A percentile compares a stretch with the other conserved stretches of the same genome.
These are phyloP conservation scores for Chrysanthemum seticuspe DNA, from an alignment of 129 eudicot species.

Conservation along the genomic window DNA sequence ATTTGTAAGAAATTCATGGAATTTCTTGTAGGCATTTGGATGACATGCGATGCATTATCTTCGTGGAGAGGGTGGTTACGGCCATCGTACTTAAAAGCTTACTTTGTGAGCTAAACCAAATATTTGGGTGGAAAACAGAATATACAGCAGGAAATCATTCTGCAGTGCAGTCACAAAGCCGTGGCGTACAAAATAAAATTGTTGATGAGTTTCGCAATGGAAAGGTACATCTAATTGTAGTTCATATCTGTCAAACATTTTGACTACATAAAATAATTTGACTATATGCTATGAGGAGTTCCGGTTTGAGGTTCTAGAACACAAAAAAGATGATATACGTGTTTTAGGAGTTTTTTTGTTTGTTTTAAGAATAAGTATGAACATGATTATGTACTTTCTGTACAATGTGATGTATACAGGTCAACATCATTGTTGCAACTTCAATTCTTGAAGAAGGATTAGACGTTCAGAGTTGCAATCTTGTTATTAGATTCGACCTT, in stretches of 20 bases:
- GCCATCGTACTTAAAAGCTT: slow-evolving; percentile 65
- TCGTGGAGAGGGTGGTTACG: slow-evolving; percentile 78
- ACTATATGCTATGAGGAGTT: no score
- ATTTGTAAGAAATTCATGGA: not conserved
- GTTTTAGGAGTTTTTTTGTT: not conserved
- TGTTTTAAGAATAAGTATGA: not conserved
- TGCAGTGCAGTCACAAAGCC: slow-evolving; percentile 55
- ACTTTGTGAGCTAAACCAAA: slow-evolving; percentile 53
- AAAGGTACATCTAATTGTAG: slow-evolving; percentile 32
- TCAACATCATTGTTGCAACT: slow-evolving; percentile 84
- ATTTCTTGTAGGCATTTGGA: slow-evolving; percentile 41
- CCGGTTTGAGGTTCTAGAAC: no score
- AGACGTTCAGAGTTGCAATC: slow-evolving; percentile 95
- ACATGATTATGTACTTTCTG: not conserved
- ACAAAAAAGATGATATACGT: no score
- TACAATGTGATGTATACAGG: slow-evolving; percentile 41
- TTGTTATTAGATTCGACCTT: slow-evolving; percentile 81
- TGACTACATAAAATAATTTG: not conserved
- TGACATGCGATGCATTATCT: slow-evolving; percentile 80
- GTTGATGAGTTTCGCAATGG: slow-evolving; percentile 84
- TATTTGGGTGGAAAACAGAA: slow-evolving; percentile 60
- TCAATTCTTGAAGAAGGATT: slow-evolving; percentile 97
- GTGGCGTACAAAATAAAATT: slow-evolving; percentile 59
- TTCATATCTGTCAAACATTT: not conserved
- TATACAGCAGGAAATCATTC: slow-evolving; percentile 64